Percentiles rank a stretch among this genome's conserved stretches.
Evolutionary conservation across 2,329 filamentous ascomycete genomes (phyloP).

Genomic region (Fusarium sp.): DNA sequence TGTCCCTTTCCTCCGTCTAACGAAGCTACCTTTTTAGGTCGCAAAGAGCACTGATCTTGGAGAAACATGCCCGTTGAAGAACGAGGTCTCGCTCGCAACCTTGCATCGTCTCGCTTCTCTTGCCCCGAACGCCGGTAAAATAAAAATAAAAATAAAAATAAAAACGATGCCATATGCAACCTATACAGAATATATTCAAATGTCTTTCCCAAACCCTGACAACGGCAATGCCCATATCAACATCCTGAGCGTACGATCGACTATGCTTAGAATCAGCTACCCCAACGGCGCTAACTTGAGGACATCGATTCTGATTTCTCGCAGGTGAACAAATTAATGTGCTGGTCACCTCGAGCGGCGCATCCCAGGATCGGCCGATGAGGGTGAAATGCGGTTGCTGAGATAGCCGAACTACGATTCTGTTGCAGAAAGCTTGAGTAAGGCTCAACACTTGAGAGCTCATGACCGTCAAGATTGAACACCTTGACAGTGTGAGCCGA

Average conservation of each 20-base stretch:
- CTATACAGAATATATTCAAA: conserved; percentile 34
- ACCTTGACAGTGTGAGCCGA: conserved; percentile 90
- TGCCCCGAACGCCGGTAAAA: conserved; percentile 39
- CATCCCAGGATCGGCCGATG: conserved; percentile 92
- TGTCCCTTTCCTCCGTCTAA: conserved; percentile 21
- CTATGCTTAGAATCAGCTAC: conserved; percentile 30
- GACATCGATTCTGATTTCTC: conserved; percentile 59
- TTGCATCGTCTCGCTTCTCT: conserved; percentile 37
- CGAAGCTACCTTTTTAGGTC: conserved; percentile 11
- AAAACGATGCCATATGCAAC: conserved; percentile 45
- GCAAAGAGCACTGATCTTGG: conserved; percentile 6
- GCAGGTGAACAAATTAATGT: conserved; percentile 89
- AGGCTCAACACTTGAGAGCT: conserved; percentile 86
- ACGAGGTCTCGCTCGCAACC: conserved; percentile 18
- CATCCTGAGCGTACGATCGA: conserved; percentile 7
- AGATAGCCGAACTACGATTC: conserved; percentile 83
- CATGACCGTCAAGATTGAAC: conserved; percentile 86
- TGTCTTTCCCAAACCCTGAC: conserved; percentile 4
- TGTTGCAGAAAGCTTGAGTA: conserved; percentile 90
- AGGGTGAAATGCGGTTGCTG: conserved; percentile 92
- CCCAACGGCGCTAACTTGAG: conserved; percentile 48
- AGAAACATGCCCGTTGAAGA: conserved; percentile 26
- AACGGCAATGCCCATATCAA: conserved; percentile 12
- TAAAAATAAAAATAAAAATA: conserved; percentile 35
- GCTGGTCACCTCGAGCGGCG: conserved; percentile 85